Percentiles rank a stretch among this genome's conserved stretches.
phyloP scores from a whole-genome alignment of 306 rosid species.

The Malus sylvestris region DNA sequence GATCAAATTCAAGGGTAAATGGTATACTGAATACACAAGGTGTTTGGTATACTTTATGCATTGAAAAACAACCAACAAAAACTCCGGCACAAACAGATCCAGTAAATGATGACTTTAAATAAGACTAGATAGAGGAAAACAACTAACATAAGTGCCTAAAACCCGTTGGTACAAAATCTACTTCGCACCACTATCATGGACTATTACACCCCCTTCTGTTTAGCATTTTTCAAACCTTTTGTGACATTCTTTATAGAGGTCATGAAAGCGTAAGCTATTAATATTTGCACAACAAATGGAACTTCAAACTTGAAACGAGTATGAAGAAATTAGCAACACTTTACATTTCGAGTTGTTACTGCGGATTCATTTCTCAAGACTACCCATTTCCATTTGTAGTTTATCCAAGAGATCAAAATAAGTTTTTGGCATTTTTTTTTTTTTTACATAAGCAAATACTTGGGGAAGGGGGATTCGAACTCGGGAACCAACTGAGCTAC shows the following conservation, averaged over 20 bases:
- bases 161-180: neutral
- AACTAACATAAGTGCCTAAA: neutral
- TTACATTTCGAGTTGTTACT: neutral
- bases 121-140: neutral
- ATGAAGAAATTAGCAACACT: neutral
- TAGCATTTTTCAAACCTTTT: too few species aligned
- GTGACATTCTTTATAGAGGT: too few species aligned
- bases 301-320: neutral
- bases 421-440: neutral
- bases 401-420: neutral
- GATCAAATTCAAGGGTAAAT: slow-evolving; percentile 10
- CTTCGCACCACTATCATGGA: neutral
- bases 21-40: neutral
- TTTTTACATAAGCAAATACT: too few species aligned
- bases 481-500: neutral
- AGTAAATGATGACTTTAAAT: neutral
- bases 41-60: neutral
- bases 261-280: too few species aligned
- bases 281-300: neutral
- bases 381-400: neutral
- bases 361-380: neutral
- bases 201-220: neutral
- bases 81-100: neutral
- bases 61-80: neutral
- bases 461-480: too few species aligned